Evolutionary conservation across 2,329 filamentous ascomycete species (phyloP), one percentile per base, ranked within the genome.

Genomic region (Fusarium protoensiforme): DNA sequence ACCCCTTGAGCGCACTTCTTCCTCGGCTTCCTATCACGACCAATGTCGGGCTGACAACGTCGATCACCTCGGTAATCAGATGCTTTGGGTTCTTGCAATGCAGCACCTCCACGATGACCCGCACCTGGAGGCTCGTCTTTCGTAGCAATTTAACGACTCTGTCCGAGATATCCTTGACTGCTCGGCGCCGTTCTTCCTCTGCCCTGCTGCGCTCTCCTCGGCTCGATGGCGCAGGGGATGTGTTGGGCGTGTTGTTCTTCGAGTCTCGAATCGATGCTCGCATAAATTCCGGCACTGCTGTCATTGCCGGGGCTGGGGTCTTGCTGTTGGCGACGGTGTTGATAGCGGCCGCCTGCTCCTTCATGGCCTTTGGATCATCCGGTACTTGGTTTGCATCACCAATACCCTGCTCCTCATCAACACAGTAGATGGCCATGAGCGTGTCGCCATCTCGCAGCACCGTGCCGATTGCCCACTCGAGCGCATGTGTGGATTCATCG

Each of bases 71-170:
- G 1, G 95, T 97, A 73, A 99, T 95, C 85, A 98, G 89, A 81
- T 98, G 95, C 82, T 96, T 96, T 5, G 96, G 95, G 79, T 94
- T 98, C 87, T 98, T 98, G 91, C 96, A 98, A 83, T 98, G 96
- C 75, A 99, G 92, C 31, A 98, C 96, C 83, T 99, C 96, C 36
- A 99, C 92, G 59, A 98, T 94, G 56, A 98, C 93, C 66, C 95
- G 91, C 57, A 98, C 95, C 81, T 99, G 96, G 67, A 99, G 86
- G 73, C 93, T 91, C 1, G 96, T 99, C 87, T 97, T 98, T 68
- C 96, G 90, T 68, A 99, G 84, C 53, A 98, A 85, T 74, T 92
- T 93, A n/a, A 96, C 89, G 62, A 97, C 94, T 36, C 93, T 90
- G 64, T 96, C 90, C 1, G 94, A 95, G 69, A 99, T 95, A 65